These are phyloP conservation scores for Sideroxylon spinosum DNA, from an alignment of 179 eudicot genomes.

Conservation along the genomic window DNA sequence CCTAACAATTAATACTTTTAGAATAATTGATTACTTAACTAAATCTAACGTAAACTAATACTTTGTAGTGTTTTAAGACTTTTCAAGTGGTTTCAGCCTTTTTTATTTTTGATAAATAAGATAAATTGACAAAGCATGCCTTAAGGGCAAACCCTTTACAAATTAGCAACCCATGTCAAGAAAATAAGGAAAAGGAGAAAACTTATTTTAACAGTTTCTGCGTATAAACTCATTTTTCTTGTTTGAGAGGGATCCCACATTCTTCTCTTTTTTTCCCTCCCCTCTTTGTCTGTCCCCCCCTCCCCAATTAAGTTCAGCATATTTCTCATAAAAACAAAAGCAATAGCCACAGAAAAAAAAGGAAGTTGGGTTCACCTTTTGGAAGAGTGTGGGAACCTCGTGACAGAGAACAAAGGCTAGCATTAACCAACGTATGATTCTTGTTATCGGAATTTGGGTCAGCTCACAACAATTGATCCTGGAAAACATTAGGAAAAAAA, in stretches of 20 bases:
- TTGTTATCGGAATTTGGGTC: constrained; percentile 36
- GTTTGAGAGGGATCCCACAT: not conserved
- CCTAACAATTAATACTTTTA: too few species aligned
- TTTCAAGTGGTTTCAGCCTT: too few species aligned
- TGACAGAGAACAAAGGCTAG: constrained; percentile 66
- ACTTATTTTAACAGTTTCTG: too few species aligned
- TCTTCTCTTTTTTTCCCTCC: not conserved
- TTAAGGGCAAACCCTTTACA: too few species aligned
- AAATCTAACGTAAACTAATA: not conserved
- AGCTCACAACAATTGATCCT: constrained; percentile 43
- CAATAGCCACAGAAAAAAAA: not conserved
- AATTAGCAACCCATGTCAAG: too few species aligned
- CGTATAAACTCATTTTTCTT: not conserved
- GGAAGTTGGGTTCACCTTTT: constrained; percentile 49
- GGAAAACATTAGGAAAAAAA: constrained; percentile 10
- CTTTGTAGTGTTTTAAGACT: not conserved
- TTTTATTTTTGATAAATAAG: not conserved
- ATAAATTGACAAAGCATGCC: not conserved
- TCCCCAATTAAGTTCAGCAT: not conserved
- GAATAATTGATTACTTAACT: not conserved
- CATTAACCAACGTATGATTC: constrained; percentile 46
- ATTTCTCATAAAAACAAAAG: constrained; percentile 1
- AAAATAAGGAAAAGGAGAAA: too few species aligned
- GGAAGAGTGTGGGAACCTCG: constrained; percentile 68
- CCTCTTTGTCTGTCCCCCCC: not conserved